Evolutionary conservation across 805 yeast genomes (phyloP).

Genomic region (Lipomyces spencermartinsiae): DNA sequence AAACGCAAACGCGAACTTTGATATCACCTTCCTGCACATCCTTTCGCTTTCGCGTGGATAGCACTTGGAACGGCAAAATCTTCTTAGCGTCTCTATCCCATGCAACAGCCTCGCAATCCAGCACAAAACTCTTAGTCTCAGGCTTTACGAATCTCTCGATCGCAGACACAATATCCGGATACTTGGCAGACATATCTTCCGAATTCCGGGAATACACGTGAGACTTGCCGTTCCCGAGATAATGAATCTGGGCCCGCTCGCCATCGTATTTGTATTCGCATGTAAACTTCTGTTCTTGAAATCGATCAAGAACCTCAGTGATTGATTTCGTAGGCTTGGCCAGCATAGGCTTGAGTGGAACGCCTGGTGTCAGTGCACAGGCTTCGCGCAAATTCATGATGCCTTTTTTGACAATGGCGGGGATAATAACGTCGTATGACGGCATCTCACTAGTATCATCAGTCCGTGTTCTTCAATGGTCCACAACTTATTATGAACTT

Average conservation of each 20-base stretch:
- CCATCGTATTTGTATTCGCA: slow-evolving; percentile 99
- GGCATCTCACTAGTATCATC: slow-evolving; percentile 74
- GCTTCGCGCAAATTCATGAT: slow-evolving; percentile 66
- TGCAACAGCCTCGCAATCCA: slow-evolving; percentile 98
- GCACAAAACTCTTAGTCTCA: slow-evolving; percentile 63
- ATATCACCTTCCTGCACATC: slow-evolving; percentile 88
- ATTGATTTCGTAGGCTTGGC: slow-evolving; percentile 97
- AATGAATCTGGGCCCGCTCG: slow-evolving; percentile 94
- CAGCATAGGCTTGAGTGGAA: slow-evolving; percentile 96
- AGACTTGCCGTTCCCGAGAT: slow-evolving; percentile 64
- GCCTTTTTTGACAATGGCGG: slow-evolving; percentile 70
- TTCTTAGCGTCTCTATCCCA: slow-evolving; percentile 83
- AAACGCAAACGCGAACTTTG: slow-evolving; percentile 88
- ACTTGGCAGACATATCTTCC: slow-evolving; percentile 95
- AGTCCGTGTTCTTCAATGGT: not conserved
- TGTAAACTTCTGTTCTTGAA: slow-evolving; percentile 71
- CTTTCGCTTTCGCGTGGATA: slow-evolving; percentile 92
- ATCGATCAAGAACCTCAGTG: slow-evolving; percentile 88
- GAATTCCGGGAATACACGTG: slow-evolving; percentile 90
- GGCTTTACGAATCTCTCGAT: slow-evolving; percentile 62
- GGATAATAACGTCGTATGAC: slow-evolving; percentile 80
- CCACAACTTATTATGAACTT: not conserved
- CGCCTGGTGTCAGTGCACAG: slow-evolving; percentile 84
- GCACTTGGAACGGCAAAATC: slow-evolving; percentile 90
- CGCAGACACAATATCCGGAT: slow-evolving; percentile 84